Evolutionary conservation across 805 yeast species (phyloP).

Genomic region (Pichia cephalocereana): DNA sequence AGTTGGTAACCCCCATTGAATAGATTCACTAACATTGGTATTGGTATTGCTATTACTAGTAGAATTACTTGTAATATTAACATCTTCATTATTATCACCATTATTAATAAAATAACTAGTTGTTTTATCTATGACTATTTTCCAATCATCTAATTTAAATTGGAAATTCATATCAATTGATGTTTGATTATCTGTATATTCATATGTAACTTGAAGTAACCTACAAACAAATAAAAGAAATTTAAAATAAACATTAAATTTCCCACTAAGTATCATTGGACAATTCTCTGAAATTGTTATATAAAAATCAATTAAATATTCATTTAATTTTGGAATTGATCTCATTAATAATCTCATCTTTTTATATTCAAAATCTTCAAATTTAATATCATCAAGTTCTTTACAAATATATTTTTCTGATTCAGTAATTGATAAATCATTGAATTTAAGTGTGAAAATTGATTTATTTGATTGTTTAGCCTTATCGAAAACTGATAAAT

Average conservation of each 20-base stretch:
- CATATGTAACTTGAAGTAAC: constrained; percentile 10
- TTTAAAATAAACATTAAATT: constrained; percentile 13
- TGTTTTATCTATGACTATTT: constrained; percentile 3
- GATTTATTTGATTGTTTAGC: background rate
- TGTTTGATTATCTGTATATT: background rate
- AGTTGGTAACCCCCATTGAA: too few species aligned
- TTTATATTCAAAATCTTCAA: background rate
- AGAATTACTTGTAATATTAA: too few species aligned
- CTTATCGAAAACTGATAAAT: background rate
- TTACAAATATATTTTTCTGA: background rate
- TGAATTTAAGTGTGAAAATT: background rate
- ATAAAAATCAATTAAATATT: constrained; percentile 12
- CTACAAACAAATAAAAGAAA: constrained; percentile 12
- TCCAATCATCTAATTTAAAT: constrained; percentile 3
- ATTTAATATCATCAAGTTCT: background rate
- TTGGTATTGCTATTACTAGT: too few species aligned
- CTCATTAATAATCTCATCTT: constrained; percentile 1
- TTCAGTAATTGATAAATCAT: background rate
- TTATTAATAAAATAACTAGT: background rate
- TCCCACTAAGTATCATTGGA: constrained; percentile 9
- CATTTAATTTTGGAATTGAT: constrained; percentile 10
- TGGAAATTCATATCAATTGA: background rate
- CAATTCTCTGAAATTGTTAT: constrained; percentile 3
- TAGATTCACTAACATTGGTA: too few species aligned
- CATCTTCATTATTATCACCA: background rate